Conservation (phyloP, 441 rosid genomes). For the Raphanus hybrid region DNA sequence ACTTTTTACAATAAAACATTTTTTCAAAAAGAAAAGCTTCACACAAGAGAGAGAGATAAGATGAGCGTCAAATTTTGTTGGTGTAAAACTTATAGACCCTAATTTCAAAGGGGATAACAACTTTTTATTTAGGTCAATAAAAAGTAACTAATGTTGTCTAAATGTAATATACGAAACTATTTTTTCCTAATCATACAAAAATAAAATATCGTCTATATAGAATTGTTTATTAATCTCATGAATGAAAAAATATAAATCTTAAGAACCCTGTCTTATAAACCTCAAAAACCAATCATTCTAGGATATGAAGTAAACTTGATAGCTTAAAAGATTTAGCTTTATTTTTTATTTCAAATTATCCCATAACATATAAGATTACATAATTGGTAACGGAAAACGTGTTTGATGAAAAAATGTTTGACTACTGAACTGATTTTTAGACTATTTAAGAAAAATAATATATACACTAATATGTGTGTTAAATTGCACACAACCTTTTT, state of each 20-base stretch:
- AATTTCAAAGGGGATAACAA: slow-evolving; percentile 13
- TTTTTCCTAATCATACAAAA: background rate
- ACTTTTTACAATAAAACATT: slow-evolving; percentile 7
- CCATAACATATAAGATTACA: background rate
- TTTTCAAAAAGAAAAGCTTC: background rate
- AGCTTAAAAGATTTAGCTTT: no score
- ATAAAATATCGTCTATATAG: background rate
- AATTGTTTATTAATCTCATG: no score
- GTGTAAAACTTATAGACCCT: slow-evolving; percentile 10
- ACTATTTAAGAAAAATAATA: background rate
- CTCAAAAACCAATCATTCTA: no score
- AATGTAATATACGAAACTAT: no score
- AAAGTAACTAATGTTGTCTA: background rate
- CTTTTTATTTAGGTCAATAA: background rate
- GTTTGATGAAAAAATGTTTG: background rate
- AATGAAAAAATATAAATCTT: no score
- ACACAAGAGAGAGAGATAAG: background rate
- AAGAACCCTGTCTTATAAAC: no score
- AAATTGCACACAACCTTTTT: no score
- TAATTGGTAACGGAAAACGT: background rate
- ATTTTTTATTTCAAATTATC: no score
- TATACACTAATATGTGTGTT: no score
- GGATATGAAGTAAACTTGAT: no score
- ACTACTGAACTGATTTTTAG: background rate
- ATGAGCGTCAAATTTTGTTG: slow-evolving; percentile 28